These are phyloP conservation scores for Abelmoschus esculentus DNA, from an alignment of 345 rosid species.

Conservation along the genomic window DNA sequence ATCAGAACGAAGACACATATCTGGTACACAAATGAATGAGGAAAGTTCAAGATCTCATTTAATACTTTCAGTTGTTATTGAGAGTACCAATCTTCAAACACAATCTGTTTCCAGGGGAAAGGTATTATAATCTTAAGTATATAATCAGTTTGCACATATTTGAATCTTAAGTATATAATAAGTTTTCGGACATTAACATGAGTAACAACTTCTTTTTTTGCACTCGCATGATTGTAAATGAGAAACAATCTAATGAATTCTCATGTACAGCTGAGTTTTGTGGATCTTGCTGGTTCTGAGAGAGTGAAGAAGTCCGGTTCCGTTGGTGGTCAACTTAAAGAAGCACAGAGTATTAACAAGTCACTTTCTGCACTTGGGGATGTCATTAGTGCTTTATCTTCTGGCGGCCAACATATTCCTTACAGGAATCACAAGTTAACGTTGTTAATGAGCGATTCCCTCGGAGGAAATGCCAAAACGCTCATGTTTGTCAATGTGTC, in stretches of 20 bases:
- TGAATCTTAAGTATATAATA: too few relatives aligned
- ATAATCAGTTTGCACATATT: background rate
- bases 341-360: slow-evolving; percentile 95
- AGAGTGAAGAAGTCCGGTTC: slow-evolving; percentile 54
- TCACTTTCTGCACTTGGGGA: slow-evolving; percentile 95
- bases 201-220: background rate
- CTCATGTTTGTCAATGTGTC: slow-evolving; percentile 93
- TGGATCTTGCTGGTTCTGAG: slow-evolving; percentile 73
- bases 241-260: background rate
- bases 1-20: slow-evolving; percentile 72
- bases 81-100: slow-evolving; percentile 89
- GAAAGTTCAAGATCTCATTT: slow-evolving; percentile 86
- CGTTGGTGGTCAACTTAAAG: slow-evolving; percentile 75
- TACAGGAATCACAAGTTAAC: slow-evolving; percentile 93
- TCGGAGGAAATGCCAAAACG: slow-evolving; percentile 97
- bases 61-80: slow-evolving; percentile 36
- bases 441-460: slow-evolving; percentile 95
- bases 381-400: slow-evolving; percentile 86
- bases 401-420: slow-evolving; percentile 82
- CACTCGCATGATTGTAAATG: background rate
- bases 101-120: slow-evolving; percentile 88
- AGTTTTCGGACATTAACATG: background rate
- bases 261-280: slow-evolving; percentile 78
- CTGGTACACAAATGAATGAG: slow-evolving; percentile 93
- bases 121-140: slow-evolving; percentile 32